Evolutionary conservation across 768 basidiomycete species (phyloP).

Genomic region (Thelephora aurantiotincta): DNA sequence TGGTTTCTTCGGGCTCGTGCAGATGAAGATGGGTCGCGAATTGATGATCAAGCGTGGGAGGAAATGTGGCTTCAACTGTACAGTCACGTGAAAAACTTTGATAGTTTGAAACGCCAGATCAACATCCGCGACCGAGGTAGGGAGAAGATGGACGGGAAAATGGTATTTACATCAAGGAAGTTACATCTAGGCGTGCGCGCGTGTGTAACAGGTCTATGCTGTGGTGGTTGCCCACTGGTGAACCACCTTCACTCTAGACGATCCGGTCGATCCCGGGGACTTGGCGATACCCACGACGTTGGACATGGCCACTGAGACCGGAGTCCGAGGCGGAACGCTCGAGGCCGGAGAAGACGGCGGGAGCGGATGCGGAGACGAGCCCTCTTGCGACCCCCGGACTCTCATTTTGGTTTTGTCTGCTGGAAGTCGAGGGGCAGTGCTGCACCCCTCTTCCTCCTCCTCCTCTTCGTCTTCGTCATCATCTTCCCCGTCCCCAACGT

Average conservation of each 20-base stretch:
- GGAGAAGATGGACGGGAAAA: background rate
- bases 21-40: constrained; percentile 8
- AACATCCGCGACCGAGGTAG: background rate
- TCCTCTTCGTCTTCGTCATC: constrained; percentile 42
- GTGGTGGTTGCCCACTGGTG: constrained; percentile 26
- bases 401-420: constrained; percentile 3
- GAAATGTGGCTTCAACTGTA: too few relatives aligned
- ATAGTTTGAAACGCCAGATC: background rate
- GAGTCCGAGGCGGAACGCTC: constrained; percentile 29
- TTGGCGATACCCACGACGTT: constrained; percentile 6
- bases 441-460: constrained; percentile 28
- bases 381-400: constrained; percentile 6
- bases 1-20: constrained; percentile 11
- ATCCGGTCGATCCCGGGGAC: constrained; percentile 15
- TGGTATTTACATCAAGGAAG: background rate
- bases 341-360: constrained; percentile 36
- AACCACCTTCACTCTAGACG: constrained; percentile 32
- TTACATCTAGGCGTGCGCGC: background rate
- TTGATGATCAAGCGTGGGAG: background rate
- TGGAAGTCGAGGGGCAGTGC: constrained; percentile 10
- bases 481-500: constrained; percentile 29
- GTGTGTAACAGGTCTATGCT: constrained; percentile 11
- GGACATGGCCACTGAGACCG: constrained; percentile 6
- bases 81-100: constrained; percentile 2
- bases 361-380: constrained; percentile 25